Conservation (phyloP, 139 green algal genomes). For the Choricystis sp. region DNA sequence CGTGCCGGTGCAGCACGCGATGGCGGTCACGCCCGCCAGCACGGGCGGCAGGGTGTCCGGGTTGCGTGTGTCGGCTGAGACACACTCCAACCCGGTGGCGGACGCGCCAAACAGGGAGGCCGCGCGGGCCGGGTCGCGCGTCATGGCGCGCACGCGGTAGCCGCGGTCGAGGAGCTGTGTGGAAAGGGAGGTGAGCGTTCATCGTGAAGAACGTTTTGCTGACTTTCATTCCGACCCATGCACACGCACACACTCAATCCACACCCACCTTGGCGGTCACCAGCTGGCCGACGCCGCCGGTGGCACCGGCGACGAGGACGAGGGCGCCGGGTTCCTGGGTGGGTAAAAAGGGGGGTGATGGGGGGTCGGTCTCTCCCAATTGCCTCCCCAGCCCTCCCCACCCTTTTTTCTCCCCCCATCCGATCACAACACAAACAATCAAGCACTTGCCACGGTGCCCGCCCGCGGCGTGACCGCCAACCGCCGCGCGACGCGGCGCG, state of each 20-base stretch:
- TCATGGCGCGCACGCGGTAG: conserved; percentile 48
- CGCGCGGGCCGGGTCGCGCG: conserved; percentile 31
- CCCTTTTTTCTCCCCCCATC: no score
- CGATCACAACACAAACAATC: no score
- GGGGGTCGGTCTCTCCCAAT: no score
- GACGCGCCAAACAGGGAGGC: conserved; percentile 29
- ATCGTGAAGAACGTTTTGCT: not conserved
- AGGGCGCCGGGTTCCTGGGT: conserved; percentile 24
- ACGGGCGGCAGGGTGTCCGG: conserved; percentile 6
- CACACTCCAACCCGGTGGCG: conserved; percentile 12
- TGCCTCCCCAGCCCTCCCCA: no score
- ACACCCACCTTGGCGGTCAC: conserved; percentile 65
- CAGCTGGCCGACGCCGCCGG: conserved; percentile 73
- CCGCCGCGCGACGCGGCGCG: no score
- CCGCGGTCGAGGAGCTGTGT: conserved; percentile 25
- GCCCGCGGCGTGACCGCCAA: no score
- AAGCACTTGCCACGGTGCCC: no score
- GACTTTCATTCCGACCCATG: not conserved
- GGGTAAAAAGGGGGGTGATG: not conserved
- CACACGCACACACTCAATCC: conserved; percentile 18
- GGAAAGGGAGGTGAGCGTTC: not conserved
- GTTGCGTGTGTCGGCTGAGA: conserved; percentile 20
- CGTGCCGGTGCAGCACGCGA: conserved; percentile 61
- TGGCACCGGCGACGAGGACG: conserved; percentile 54
- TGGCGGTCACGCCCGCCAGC: conserved; percentile 34